A percentile compares a stretch with the other conserved stretches of the same genome.
Conservation (phyloP, 306 rosid species). For the Herpetospermum pedunculosum region DNA sequence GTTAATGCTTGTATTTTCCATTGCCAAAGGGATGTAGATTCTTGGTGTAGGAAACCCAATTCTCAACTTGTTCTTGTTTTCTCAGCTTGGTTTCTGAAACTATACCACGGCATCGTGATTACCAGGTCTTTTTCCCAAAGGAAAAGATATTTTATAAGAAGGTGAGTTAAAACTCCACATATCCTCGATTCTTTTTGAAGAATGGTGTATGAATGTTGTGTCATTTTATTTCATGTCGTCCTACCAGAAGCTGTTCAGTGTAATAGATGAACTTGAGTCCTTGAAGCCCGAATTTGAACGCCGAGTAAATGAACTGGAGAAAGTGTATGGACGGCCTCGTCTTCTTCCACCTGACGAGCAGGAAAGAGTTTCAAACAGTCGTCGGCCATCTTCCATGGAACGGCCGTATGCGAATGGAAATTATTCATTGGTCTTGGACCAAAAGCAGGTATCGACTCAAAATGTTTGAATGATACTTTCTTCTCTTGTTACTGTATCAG, state of each 20-base stretch:
- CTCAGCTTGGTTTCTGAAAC: conserved; percentile 91
- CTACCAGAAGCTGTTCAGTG: conserved; percentile 38
- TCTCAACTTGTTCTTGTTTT: conserved; percentile 4
- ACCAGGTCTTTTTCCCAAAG: conserved; percentile 37
- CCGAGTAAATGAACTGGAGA: conserved; percentile 40
- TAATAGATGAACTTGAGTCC: conserved; percentile 72
- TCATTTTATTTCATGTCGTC: conserved; percentile 13
- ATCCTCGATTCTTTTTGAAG: neutral
- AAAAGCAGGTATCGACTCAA: conserved; percentile 39
- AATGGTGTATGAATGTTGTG: conserved; percentile 5
- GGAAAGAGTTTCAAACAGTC: conserved; percentile 27
- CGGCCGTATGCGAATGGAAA: conserved; percentile 40
- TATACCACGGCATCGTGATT: conserved; percentile 80
- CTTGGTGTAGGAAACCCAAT: neutral
- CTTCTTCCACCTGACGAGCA: conserved; percentile 24
- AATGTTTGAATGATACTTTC: neutral
- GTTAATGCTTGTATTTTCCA: neutral
- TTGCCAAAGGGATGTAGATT: neutral
- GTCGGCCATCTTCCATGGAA: conserved; percentile 30
- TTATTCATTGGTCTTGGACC: conserved; percentile 18
- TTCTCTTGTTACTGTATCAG: neutral
- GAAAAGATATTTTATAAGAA: conserved; percentile 46
- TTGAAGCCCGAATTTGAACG: conserved; percentile 54
- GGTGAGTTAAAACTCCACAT: conserved; percentile 40
- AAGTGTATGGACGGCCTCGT: conserved; percentile 24